Evolutionary conservation across 768 basidiomycete species (phyloP), one percentile per base, ranked within the genome.

Genomic region (Lactarius tabidus): DNA sequence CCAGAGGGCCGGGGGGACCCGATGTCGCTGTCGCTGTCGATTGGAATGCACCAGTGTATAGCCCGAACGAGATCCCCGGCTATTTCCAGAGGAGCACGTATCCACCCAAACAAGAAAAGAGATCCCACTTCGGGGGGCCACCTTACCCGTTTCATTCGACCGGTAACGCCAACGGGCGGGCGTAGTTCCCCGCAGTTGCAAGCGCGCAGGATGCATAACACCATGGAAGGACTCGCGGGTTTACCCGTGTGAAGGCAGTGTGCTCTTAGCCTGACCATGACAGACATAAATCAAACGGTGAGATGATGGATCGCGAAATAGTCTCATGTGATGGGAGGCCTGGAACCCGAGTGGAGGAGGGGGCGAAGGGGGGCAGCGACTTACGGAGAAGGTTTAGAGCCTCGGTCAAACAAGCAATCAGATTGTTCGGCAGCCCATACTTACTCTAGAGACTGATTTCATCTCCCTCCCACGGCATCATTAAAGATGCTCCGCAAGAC

Each of bases 51-150:
- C 48, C 26, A 6, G 23, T 61, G 54, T 52, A 65, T 52, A 48
- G 55, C 38, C 55, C 3, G 18, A 55, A 36, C 43, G 20, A 41
- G 64, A 56, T 48, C 28, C 17, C n/a, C 55, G 36, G 60, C 31
- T 52, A 28, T n/a, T 56, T 31, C 54, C 23, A 41, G 36, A 43
- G 48, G 54, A 33, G 20, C 14, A 51, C 45, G 54, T 39, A 39
- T 53, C 59, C 45, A 18, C 33, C 58, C 52, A 59, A 64, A 55
- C 18, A 36, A 59, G 45, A 56, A 56, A 39, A 43, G 59, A 17
- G 17, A 43, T 26, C 64, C n/a, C 45, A n/a, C 59, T 52, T 60
- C 54, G 35, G 31, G 20, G 52, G 23, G 55, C 10, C n/a, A 14
- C 35, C 36, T 38, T 28, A 17, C 35, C 23, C 36, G 41, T 39